Base-by-base conservation (phyloP, 1,284 basidiomycete species). In the Leccinum angustisporum region DNA sequence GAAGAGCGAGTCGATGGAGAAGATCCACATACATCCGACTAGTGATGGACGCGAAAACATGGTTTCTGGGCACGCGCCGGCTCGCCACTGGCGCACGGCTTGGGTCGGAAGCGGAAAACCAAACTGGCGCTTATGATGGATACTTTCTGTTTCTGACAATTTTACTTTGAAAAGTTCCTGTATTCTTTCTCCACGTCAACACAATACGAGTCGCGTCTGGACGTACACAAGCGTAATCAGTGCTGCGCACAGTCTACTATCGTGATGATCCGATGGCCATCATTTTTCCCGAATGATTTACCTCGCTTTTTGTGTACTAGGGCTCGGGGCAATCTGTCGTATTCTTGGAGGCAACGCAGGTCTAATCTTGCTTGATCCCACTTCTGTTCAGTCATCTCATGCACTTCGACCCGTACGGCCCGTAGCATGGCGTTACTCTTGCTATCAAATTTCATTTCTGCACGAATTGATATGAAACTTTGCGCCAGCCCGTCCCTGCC, bases 41-140 rank as follows among this genome's bases (percentile, higher is more conserved):
- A 46, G 63, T 56, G 62, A 58, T 63, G 61, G 48, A 52, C 55
- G 67, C 58, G 46, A 61, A 59, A 62, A 54, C 66, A 61, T 60
- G 67, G 54, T 56, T 58, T 43, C 14, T 53, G 46, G 48, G 30
- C 53, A 48, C 18, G 43, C 11, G 61, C 25, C 54, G 56, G 60
- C 56, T 59, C 53, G 57, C 61, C 66, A 66, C 36, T 43, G 33
- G 38, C 25, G 33, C 27, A 14, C 46, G 25, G 10, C 33, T 30
- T 56, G 50, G 30, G 67, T 72, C 61, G 62, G 68, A 70, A 66
- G 66, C 69, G 68, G 68, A 65, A 73, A 70, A 67, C 54, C 55
- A 33, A 31, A 50, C 34, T 51, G 56, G 40, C 58, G 52, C 54
- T 16, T 11, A 21, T 21, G 3, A 18, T 36, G 25, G 43, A 57